Conservation (phyloP, 1,284 basidiomycete species). For the Malassezia globosa region DNA sequence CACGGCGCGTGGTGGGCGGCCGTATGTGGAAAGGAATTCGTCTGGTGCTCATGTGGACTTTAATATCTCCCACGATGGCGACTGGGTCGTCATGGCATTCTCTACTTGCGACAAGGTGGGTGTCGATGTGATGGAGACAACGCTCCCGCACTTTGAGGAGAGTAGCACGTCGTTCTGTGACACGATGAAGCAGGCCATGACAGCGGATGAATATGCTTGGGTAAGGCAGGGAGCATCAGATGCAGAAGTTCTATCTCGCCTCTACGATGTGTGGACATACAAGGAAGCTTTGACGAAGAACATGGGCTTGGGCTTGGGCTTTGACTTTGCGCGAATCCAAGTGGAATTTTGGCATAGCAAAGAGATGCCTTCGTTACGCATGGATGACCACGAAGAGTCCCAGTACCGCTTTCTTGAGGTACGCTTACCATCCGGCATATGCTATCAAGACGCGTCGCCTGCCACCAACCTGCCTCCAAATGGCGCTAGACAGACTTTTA, state of each 20-base stretch:
- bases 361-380: neutral
- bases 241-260: slow-evolving; percentile 18
- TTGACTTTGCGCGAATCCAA: slow-evolving; percentile 32
- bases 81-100: slow-evolving; percentile 41
- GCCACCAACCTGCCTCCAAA: neutral
- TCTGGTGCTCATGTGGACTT: slow-evolving; percentile 20
- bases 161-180: slow-evolving; percentile 21
- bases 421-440: neutral
- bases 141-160: slow-evolving; percentile 31
- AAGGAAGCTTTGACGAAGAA: slow-evolving; percentile 45
- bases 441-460: no score
- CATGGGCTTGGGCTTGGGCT: slow-evolving; percentile 36
- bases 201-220: slow-evolving; percentile 24
- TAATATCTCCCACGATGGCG: slow-evolving; percentile 39
- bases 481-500: neutral
- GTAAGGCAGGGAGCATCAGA: slow-evolving; percentile 12
- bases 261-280: slow-evolving; percentile 39
- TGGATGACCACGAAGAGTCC: neutral
- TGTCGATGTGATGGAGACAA: slow-evolving; percentile 37
- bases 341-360: slow-evolving; percentile 3
- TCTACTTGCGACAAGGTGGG: slow-evolving; percentile 19
- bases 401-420: slow-evolving; percentile 2
- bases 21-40: slow-evolving; percentile 12
- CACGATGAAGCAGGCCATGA: slow-evolving; percentile 39
- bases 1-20: slow-evolving; percentile 20